Evolutionary conservation across 1,139 yeast genomes (phyloP), one percentile per base, ranked within the genome.

Genomic region (Trichomonascaceae sp.): DNA sequence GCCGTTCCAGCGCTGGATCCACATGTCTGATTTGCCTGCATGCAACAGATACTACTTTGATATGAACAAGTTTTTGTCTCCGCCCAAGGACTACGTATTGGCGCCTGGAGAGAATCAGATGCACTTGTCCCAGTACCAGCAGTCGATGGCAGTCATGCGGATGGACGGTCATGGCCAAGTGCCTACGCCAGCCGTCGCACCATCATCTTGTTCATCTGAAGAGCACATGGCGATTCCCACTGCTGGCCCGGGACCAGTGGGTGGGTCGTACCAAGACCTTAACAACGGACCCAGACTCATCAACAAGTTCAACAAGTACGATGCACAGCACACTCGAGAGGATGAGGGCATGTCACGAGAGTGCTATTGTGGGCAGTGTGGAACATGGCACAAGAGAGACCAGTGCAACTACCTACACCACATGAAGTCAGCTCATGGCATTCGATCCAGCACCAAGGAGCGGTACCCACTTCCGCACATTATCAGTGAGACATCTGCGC

Each of bases 321-420:
- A 43, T 27, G 37, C 47, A 3, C 40, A 42, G 31, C 42, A 39
- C 28, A 34, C 33, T 6, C 28, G 46, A 15, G 18, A 33, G 13
- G 34, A 37, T 15, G 28, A 29, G 5, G 31, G 32, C 13, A 29
- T 35, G 3, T 41, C 37, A 16, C 29, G 45, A 4, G 47, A 44
- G 27, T 42, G 45, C 28, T 44, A 39, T 29, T 44, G 48, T 26
- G 48, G 48, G 17, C 38, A 41, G 29, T 44, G 48, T 29, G 32
- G 38, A 26, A 37, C 38, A 11, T 44, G 47, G 47, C 47, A 43
- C 28, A 44, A 42, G 31, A 39, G 48, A 13, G 46, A 44, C 31
- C 44, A 44, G 32, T 43, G 47, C 31, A 44, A 44, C 22, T 44
- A 41, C 41, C 40, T 44, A 4, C 48, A 44, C 20, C 48, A 44